Evolutionary conservation across 768 basidiomycete genomes (phyloP).

Genomic region (Royoungia palumana): DNA sequence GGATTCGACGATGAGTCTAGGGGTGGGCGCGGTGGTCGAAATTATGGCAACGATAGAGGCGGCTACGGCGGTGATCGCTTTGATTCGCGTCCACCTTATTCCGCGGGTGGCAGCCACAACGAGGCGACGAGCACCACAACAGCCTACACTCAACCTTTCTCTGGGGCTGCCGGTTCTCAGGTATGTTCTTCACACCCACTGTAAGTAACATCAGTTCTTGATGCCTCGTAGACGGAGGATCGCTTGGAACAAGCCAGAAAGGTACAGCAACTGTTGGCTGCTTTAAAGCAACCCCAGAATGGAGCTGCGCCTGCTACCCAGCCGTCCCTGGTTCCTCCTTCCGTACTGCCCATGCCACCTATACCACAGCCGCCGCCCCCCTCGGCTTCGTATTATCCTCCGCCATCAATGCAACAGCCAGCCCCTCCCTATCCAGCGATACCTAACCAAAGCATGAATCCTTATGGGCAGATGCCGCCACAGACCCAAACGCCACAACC

Average conservation of each 20-base stretch:
- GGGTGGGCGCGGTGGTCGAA: constrained; percentile 36
- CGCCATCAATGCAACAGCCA: constrained; percentile 33
- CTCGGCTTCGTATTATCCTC: constrained; percentile 43
- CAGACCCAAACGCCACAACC: constrained; percentile 30
- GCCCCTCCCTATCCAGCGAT: constrained; percentile 22
- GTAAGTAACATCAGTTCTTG: neutral
- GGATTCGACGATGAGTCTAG: constrained; percentile 37
- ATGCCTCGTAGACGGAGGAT: constrained; percentile 46
- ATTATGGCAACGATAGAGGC: constrained; percentile 37
- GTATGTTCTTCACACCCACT: constrained; percentile 25
- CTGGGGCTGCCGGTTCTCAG: constrained; percentile 18
- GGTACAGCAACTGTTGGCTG: constrained; percentile 81
- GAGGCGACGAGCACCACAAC: constrained; percentile 22
- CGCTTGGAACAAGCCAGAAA: constrained; percentile 84
- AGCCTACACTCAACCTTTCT: constrained; percentile 27
- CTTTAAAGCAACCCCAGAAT: constrained; percentile 66
- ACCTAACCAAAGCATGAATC: constrained; percentile 17
- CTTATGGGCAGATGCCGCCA: constrained; percentile 30
- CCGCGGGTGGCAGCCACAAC: constrained; percentile 19
- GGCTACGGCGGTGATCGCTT: constrained; percentile 46
- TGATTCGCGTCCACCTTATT: constrained; percentile 39
- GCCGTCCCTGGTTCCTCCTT: constrained; percentile 33
- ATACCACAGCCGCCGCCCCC: constrained; percentile 26
- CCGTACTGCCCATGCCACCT: constrained; percentile 35
- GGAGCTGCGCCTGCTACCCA: constrained; percentile 26